These are phyloP conservation scores for Leccinum disarticulatum DNA, from an alignment of 768 basidiomycete genomes.

Conservation along the genomic window DNA sequence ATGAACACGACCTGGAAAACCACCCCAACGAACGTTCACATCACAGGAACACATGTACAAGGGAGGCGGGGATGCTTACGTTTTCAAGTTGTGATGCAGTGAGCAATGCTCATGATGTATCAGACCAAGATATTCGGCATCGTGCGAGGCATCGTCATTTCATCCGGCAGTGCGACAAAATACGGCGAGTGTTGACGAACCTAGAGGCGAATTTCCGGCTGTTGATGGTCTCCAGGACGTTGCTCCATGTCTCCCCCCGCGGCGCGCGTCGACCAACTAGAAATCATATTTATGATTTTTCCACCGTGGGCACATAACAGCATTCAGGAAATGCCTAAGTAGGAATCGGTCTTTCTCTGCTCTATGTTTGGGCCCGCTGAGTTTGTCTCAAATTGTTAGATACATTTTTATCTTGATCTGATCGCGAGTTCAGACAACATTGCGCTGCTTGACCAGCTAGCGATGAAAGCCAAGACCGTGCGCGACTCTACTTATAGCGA, in stretches of 20 bases:
- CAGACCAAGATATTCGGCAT: background rate
- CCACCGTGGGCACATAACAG: slow-evolving; percentile 64
- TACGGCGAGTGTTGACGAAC: slow-evolving; percentile 4
- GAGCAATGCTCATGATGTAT: slow-evolving; percentile 8
- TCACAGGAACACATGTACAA: background rate
- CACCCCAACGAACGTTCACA: background rate
- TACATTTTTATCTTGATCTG: slow-evolving; percentile 85
- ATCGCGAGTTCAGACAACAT: slow-evolving; percentile 78
- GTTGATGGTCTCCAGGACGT: slow-evolving; percentile 26
- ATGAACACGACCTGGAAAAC: slow-evolving; percentile 30
- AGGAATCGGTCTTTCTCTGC: slow-evolving; percentile 23
- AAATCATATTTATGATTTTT: slow-evolving; percentile 84
- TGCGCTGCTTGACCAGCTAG: slow-evolving; percentile 78
- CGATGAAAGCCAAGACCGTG: slow-evolving; percentile 78
- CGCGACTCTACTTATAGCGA: slow-evolving; percentile 73
- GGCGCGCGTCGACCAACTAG: slow-evolving; percentile 62
- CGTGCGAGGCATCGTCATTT: background rate
- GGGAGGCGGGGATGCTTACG: slow-evolving; percentile 9
- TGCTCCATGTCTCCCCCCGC: slow-evolving; percentile 36
- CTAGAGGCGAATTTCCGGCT: slow-evolving; percentile 20
- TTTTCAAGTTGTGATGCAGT: slow-evolving; percentile 23
- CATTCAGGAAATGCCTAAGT: slow-evolving; percentile 81
- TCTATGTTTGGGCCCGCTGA: background rate
- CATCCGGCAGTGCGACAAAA: background rate
- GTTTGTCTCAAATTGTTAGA: slow-evolving; percentile 42